Percentiles rank a stretch among this genome's conserved stretches.
phyloP scores from a whole-genome alignment of 106 monocot genomes.

The Hemerocallis citrina region DNA sequence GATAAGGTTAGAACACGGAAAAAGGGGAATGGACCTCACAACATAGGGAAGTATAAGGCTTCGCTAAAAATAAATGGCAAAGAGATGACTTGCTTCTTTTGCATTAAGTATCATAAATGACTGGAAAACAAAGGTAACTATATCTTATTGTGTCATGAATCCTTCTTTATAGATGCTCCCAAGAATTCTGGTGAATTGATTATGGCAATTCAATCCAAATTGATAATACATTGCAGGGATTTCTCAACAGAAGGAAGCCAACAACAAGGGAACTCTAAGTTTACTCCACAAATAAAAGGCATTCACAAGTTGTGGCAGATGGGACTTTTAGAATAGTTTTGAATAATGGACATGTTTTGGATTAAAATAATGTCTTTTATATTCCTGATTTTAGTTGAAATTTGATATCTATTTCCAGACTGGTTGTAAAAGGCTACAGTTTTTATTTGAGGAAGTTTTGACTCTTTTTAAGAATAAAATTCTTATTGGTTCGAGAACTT shows the following conservation, averaged over 20 bases:
- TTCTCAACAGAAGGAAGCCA: not conserved
- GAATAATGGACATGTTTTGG: not conserved
- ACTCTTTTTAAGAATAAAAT: not conserved
- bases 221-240: not conserved
- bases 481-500: not conserved
- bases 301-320: not conserved
- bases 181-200: not conserved
- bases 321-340: not conserved
- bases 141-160: conserved; percentile 2
- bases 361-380: conserved; percentile 4
- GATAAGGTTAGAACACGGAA: not conserved
- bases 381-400: conserved; percentile 1
- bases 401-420: conserved; percentile 1
- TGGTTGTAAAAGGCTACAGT: not conserved
- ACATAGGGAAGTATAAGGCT: not conserved
- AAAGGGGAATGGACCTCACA: too few species aligned
- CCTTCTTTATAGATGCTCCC: not conserved
- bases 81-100: not conserved
- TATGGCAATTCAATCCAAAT: not conserved
- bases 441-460: not conserved
- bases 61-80: not conserved
- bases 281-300: not conserved
- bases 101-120: not conserved
- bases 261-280: not conserved
- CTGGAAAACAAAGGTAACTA: not conserved